Evolutionary conservation across 257 asterid genomes (phyloP), one percentile per base, ranked within the genome.

Genomic region (Ilex aquifolium): DNA sequence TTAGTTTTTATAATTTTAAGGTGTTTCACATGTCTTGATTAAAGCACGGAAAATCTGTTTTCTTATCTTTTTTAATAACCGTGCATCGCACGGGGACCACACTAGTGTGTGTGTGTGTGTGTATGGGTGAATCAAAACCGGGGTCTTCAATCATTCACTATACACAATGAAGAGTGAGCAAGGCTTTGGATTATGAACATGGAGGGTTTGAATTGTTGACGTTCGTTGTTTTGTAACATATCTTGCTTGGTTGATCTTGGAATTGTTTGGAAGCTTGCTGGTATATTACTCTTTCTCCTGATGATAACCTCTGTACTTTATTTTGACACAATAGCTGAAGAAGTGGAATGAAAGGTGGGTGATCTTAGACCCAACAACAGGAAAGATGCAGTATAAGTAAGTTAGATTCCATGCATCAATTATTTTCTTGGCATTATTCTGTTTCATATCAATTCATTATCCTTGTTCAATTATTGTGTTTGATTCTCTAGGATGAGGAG

Each of bases 331-430:
- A 74, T 83, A 93, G 99, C 84, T 93, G 68, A 78, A 90, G 77
- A 93, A 90, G 69, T 93, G 99, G 99, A 93, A 93, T 36, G 99
- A 93, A 77, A 84, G 99, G 82, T 93, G 99, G 99, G 95, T 93
- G 77, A 84, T 84, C 73, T 80, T 93, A 69, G 99, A 93, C 74
- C 97, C 99, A 65, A 90, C 99, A 66, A 87, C 99, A 57, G 97
- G 99, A 73, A 90, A 82, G 74, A 93, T 90, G 99, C 97, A 90
- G 75, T 93, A 93, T 83, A 93, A 93, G 99, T 93, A 80, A 77
- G 91, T 63, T 64, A 17, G 44, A 36, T 68, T 44, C 61, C 57
- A 58, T 46, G 10, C 54, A 13, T 48, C 15, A 60, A 14, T 44
- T 68, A 31, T 57, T 60, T 51, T 40, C 40, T 56, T 42, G 32